These are phyloP conservation scores for Alternaria incomplexa DNA, from an alignment of 2,329 filamentous ascomycete genomes.

Conservation along the genomic window DNA sequence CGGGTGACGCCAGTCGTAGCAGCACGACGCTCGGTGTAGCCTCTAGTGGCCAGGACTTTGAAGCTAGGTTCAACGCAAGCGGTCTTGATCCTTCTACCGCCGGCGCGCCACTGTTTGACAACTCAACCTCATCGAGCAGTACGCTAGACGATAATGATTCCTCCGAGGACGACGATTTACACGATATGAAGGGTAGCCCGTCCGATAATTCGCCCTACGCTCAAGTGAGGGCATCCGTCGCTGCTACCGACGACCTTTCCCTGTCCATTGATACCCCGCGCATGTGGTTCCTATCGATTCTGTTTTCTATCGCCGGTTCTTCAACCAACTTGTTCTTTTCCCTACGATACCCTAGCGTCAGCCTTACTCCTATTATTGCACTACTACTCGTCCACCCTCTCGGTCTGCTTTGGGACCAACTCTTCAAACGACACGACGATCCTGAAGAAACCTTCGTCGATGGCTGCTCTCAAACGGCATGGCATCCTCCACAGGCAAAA, in stretches of 20 bases:
- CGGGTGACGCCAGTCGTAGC: conserved; percentile 30
- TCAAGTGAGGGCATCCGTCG: conserved; percentile 79
- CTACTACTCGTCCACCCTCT: conserved; percentile 84
- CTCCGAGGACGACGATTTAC: conserved; percentile 45
- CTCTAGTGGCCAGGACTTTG: conserved; percentile 37
- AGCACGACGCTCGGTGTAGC: conserved; percentile 32
- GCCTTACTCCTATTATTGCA: conserved; percentile 87
- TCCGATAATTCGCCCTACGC: conserved; percentile 77
- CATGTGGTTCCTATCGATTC: conserved; percentile 82
- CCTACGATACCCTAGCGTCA: conserved; percentile 86
- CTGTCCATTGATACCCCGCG: conserved; percentile 87
- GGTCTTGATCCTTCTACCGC: conserved; percentile 29
- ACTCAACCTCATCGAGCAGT: conserved; percentile 38
- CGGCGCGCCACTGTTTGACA: conserved; percentile 31
- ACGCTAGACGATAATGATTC: conserved; percentile 36
- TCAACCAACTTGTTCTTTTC: conserved; percentile 90
- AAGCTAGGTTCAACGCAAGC: conserved; percentile 42
- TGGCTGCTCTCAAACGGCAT: conserved; percentile 54
- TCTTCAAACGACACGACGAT: conserved; percentile 67
- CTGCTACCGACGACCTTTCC: conserved; percentile 74
- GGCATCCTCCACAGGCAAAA: conserved; percentile 18
- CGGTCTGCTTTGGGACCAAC: conserved; percentile 77
- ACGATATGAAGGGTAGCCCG: conserved; percentile 54
- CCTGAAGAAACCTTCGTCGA: conserved; percentile 63
- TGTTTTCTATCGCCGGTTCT: conserved; percentile 82